Base-by-base conservation (phyloP, 768 basidiomycete species). In the Lactarius evosmus region DNA sequence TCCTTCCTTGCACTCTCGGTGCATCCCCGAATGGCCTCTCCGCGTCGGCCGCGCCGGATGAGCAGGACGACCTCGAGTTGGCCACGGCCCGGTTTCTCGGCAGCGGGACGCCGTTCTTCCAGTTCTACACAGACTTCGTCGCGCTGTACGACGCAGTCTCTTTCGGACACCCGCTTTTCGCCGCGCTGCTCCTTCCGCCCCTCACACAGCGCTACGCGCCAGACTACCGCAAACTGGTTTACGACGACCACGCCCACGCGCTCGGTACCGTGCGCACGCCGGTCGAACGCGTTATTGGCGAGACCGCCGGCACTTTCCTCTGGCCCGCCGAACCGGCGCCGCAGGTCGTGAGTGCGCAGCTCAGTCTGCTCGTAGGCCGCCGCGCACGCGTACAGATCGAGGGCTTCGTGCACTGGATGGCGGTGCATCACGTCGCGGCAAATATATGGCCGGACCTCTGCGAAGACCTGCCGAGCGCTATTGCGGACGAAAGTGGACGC, bases 71-170 rank as follows among this genome's bases (percentile, higher is more conserved):
- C 46, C 73, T 92, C 59, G 89, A 91, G 67, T 69, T 75, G 7
- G 84, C 82, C 2, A 80, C 89, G 2, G 63, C 71, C 14, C 76
- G 77, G 29, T 86, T 87, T 73, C 82, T 93, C n/a, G 86, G 88
- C 0, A 66, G 79, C 0, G 75, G 77, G 5, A 86, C 86, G 0
- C 93, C 95, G 0, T 98, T 98, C 79, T 97, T 86, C 78, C 94
- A 96, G 73, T 93, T 89, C 70, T 98, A 94, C 76, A 89, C 89
- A 16, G 95, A 97, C 74, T 88, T 97, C 71, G 80, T 96, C 61
- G 86, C 84, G 1, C 77, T 98, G n/a, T 98, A 95, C 75, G 91
- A 93, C 70, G 83, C 93, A 4, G 86, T 94, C 68, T 98, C 95
- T 8, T 95, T 95, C 74, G 83, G 87, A 2, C 85, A 98, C 70